A percentile compares a stretch with the other conserved stretches of the same genome.
These are phyloP conservation scores for Cladorrhinum samala DNA, from an alignment of 495 filamentous ascomycete species.

Conservation along the genomic window DNA sequence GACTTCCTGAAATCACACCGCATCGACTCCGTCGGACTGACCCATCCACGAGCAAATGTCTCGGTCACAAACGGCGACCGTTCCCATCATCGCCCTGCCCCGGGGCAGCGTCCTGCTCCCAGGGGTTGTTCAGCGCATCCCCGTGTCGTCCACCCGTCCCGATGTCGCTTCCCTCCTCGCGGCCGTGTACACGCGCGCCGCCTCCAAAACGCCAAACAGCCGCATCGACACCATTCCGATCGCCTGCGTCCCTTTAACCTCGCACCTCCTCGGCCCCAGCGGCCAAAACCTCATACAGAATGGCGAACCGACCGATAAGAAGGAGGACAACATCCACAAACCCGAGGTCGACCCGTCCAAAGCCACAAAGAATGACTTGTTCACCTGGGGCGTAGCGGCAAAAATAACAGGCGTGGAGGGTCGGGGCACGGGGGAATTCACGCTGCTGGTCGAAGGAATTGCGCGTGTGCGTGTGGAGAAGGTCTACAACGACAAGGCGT, in stretches of 20 bases:
- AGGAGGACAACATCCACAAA: conserved; percentile 34
- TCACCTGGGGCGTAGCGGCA: conserved; percentile 67
- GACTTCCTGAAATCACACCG: not conserved
- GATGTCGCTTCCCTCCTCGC: conserved; percentile 80
- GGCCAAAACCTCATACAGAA: conserved; percentile 64
- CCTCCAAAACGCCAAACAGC: conserved; percentile 56
- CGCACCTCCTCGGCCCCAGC: conserved; percentile 58
- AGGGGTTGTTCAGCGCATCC: conserved; percentile 68
- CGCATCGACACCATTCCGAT: conserved; percentile 61
- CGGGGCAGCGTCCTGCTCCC: conserved; percentile 73
- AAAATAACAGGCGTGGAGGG: conserved; percentile 82
- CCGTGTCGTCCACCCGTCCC: conserved; percentile 63
- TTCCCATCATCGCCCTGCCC: conserved; percentile 72
- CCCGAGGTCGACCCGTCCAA: conserved; percentile 33
- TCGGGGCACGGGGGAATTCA: conserved; percentile 67
- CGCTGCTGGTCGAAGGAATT: conserved; percentile 78
- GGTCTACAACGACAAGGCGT: conserved; percentile 71
- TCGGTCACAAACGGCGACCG: conserved; percentile 33
- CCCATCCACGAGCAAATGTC: conserved; percentile 8
- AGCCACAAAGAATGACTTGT: conserved; percentile 66
- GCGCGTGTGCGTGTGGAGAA: conserved; percentile 70
- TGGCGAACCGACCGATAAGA: conserved; percentile 24
- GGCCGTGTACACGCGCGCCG: conserved; percentile 61
- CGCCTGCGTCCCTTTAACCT: conserved; percentile 74
- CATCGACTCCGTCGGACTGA: not conserved